These are phyloP conservation scores for Agrocybe pediades DNA, from an alignment of 768 basidiomycete species.

Conservation along the genomic window DNA sequence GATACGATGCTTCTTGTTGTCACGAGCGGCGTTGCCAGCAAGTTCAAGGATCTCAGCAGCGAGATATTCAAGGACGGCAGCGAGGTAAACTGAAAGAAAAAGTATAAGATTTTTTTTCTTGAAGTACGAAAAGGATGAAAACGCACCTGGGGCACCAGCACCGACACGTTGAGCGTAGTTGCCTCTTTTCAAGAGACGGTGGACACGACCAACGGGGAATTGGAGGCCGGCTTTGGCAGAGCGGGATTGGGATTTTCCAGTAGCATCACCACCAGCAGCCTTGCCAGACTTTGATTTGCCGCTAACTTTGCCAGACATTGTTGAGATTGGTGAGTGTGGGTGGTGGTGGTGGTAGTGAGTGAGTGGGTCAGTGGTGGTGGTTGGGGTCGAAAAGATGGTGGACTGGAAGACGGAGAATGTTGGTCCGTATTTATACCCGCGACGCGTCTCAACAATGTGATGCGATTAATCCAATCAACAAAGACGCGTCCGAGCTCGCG, in stretches of 20 bases:
- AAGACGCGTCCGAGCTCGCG: conserved; percentile 34
- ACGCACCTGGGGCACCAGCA: conserved; percentile 79
- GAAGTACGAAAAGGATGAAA: background rate
- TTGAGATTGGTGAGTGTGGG: conserved; percentile 11
- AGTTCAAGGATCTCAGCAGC: conserved; percentile 93
- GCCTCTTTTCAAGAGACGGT: conserved; percentile 84
- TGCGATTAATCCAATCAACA: conserved; percentile 31
- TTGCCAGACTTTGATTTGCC: conserved; percentile 49
- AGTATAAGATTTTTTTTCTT: background rate
- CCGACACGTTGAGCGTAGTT: conserved; percentile 90
- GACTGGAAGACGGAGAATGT: conserved; percentile 18
- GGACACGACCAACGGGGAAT: conserved; percentile 92
- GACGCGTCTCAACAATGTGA: conserved; percentile 4
- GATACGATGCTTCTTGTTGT: conserved; percentile 92
- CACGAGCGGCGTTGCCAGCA: conserved; percentile 83
- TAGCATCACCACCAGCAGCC: conserved; percentile 54
- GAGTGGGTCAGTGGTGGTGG: conserved; percentile 9
- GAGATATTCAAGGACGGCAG: conserved; percentile 89
- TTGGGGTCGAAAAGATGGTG: conserved; percentile 11
- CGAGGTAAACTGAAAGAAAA: conserved; percentile 69
- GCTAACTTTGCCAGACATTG: conserved; percentile 44
- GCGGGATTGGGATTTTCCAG: conserved; percentile 65
- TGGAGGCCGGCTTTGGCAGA: conserved; percentile 77
- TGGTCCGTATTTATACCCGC: conserved; percentile 36
- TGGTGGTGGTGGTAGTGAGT: conserved; percentile 12